Evolutionary conservation across 140 eudicot species (phyloP), one percentile per base, ranked within the genome.

Genomic region (Ambrosia hybrid): DNA sequence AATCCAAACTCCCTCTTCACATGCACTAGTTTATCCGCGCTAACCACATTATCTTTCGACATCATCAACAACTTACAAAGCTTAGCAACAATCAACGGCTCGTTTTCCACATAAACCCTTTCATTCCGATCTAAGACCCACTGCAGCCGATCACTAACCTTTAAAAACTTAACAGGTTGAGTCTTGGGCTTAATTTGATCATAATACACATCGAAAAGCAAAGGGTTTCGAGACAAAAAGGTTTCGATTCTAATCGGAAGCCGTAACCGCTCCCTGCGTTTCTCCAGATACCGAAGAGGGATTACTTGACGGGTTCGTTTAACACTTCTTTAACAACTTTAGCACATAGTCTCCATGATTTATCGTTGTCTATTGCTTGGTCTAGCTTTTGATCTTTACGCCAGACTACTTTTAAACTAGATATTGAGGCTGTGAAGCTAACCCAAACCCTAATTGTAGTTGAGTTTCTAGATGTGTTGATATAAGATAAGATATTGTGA

Each of bases 311-410:
- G 0, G 98, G 98, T 53, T 89, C 96, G 68, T 92, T 92, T 37
- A 92, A 67, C 2, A 92, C 98, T 56, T 92, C 96, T 81, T 85
- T 87, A 13, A 92, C 93, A 67, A 88, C 93, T n/a, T 84, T 81
- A 2, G 87, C 80, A 56, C 85, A 84, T 43, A 73, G 88, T 51
- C 82, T 78, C 89, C 85, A 86, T 65, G 68, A 60, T 65, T 88
- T 89, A 78, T 93, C 98, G 71, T 82, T 82, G 11, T 86, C 67
- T 17, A 91, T 88, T 33, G 93, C 97, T 74, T 79, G 80, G 73
- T 93, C 98, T 52, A 93, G 93, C 43, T 78, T 82, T 0, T 16
- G 70, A 62, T 93, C 98, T 80, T 86, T 89, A 14, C 96, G 87
- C 98, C 98, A 93, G 4, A 60, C 84, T 43, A 89, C 98, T 82